Evolutionary conservation across 345 rosid genomes (phyloP).

Genomic region (Boechera stricta): DNA sequence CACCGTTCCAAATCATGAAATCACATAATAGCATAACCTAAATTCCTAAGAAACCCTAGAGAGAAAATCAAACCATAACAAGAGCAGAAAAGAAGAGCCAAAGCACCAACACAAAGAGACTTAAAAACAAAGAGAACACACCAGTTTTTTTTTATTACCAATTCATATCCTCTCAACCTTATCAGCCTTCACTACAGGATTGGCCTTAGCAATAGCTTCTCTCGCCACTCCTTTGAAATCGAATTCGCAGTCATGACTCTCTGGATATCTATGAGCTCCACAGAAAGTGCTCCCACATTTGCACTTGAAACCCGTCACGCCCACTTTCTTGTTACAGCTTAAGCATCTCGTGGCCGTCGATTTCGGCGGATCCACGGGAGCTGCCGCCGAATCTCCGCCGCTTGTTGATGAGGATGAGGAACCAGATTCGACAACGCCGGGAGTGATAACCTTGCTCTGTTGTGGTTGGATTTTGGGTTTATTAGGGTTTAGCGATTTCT

Average conservation of each 20-base stretch:
- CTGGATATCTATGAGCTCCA: conserved; percentile 82
- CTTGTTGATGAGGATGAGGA: conserved; percentile 31
- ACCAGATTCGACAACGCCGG: conserved; percentile 8
- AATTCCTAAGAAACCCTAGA: conserved; percentile 21
- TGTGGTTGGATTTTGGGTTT: conserved; percentile 29
- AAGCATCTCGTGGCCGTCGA: conserved; percentile 53
- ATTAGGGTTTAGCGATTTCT: conserved; percentile 56
- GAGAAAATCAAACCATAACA: conserved; percentile 34
- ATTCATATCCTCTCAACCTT: conserved; percentile 72
- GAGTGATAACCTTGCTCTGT: conserved; percentile 8
- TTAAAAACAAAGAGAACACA: neutral
- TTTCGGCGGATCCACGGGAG: conserved; percentile 24
- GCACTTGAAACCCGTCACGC: conserved; percentile 80
- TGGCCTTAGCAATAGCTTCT: conserved; percentile 70
- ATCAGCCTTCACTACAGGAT: conserved; percentile 80
- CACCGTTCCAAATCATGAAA: conserved; percentile 35
- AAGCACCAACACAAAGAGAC: conserved; percentile 36
- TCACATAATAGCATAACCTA: conserved; percentile 34
- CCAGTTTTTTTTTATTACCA: neutral
- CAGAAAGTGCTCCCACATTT: conserved; percentile 82
- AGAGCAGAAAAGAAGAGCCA: conserved; percentile 27
- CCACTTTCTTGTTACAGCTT: conserved; percentile 78
- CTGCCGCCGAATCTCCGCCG: conserved; percentile 39
- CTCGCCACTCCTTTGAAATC: conserved; percentile 83
- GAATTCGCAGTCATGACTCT: conserved; percentile 69